Base-by-base conservation (phyloP, 139 green algal species). In the Deuterostichococcus epilithicus region DNA sequence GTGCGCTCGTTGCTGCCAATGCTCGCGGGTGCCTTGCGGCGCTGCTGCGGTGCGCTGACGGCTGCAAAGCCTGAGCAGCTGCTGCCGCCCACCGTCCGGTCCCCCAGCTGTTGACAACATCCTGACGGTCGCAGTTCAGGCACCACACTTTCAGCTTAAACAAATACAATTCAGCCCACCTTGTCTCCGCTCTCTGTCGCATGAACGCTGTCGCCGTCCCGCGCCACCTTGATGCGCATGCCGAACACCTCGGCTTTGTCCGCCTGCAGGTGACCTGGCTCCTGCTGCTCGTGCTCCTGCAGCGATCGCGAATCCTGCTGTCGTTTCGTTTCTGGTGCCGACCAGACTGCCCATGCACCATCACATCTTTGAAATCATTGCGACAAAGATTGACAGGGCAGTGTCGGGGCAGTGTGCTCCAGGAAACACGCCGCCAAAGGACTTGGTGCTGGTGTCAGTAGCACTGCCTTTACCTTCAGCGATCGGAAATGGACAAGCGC, bases 391-490 rank as follows among this genome's bases (percentile, higher is more conserved):
- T n/a, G n/a, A n/a, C n/a, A n/a, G n/a, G n/a, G n/a, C n/a, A n/a
- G n/a, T n/a, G n/a, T n/a, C n/a, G n/a, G n/a, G n/a, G n/a, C n/a
- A n/a, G n/a, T n/a, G n/a, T n/a, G n/a, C n/a, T n/a, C n/a, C n/a
- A n/a, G n/a, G n/a, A n/a, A n/a, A n/a, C n/a, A n/a, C n/a, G n/a
- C 15, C 45, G 45, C 15, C 45, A 60, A 60, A 60, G 15, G 18
- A 18, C 45, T 13, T 18, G 18, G 15, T 60, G 45, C 45, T 60
- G 45, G 45, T 26, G 13, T 13, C 52, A n/a, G 52, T 20, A 63
- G 52, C 52, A 63, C n/a, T n/a, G n/a, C n/a, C n/a, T 86, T 84
- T n/a, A 81, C 75, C 52, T 83, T 67, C 30, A 68, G 63, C 63
- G 25, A 22, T 38, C 25, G 65, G n/a, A 71, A n/a, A 71, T 15